These are phyloP conservation scores for Aspergillus fumigatus DNA, from an alignment of 2,329 filamentous ascomycete genomes.

Conservation along the genomic window DNA sequence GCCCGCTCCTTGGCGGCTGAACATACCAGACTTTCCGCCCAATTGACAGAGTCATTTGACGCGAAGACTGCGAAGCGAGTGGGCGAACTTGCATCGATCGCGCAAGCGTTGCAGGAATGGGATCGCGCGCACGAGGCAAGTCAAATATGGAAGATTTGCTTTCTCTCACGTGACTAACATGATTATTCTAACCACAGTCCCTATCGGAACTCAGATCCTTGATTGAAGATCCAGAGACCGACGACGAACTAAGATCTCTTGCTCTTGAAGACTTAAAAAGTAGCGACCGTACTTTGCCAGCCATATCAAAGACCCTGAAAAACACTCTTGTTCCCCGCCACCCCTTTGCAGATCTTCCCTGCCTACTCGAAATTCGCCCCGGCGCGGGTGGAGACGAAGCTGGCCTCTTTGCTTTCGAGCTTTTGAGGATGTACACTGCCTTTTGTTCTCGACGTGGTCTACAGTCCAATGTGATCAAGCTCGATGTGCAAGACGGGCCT, in stretches of 20 bases:
- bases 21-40: slow-evolving; percentile 49
- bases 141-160: background rate
- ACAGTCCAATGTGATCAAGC: slow-evolving; percentile 67
- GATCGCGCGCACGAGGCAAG: slow-evolving; percentile 54
- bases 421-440: slow-evolving; percentile 83
- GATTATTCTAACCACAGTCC: slow-evolving; percentile 35
- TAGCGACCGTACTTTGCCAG: slow-evolving; percentile 58
- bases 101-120: slow-evolving; percentile 52
- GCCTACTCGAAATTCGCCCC: slow-evolving; percentile 85
- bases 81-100: slow-evolving; percentile 52
- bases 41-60: slow-evolving; percentile 53
- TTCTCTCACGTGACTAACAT: background rate
- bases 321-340: slow-evolving; percentile 78
- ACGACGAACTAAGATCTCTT: slow-evolving; percentile 55
- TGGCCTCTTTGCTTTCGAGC: slow-evolving; percentile 78
- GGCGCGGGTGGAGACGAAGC: slow-evolving; percentile 91
- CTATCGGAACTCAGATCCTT: slow-evolving; percentile 69
- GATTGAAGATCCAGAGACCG: slow-evolving; percentile 62
- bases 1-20: slow-evolving; percentile 54
- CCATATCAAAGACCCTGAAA: slow-evolving; percentile 65
- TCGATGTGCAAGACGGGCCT: slow-evolving; percentile 66
- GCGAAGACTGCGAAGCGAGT: slow-evolving; percentile 52
- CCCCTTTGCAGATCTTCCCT: slow-evolving; percentile 84
- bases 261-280: slow-evolving; percentile 66
- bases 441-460: slow-evolving; percentile 70